Evolutionary conservation across 331 rosid species (phyloP).

Genomic region (Telfairia occidentalis): DNA sequence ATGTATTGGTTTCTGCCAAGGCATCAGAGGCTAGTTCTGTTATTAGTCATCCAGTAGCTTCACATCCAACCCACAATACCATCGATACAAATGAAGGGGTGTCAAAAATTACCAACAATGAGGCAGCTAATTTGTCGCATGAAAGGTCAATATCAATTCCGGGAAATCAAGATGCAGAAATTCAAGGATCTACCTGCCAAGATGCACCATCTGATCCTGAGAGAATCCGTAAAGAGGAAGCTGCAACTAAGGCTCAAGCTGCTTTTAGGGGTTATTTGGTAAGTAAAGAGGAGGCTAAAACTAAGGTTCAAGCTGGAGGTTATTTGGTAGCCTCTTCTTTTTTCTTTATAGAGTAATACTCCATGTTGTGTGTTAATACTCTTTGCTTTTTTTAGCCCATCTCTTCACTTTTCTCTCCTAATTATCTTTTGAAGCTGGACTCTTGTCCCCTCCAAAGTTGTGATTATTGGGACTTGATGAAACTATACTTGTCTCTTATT

Average conservation of each 20-base stretch:
- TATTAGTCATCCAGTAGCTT: conserved; percentile 36
- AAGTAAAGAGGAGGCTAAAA: conserved; percentile 55
- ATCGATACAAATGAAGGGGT: conserved; percentile 28
- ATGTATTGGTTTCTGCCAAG: conserved; percentile 43
- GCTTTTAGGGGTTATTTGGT: conserved; percentile 95
- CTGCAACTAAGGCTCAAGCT: conserved; percentile 76
- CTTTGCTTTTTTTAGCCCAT: neutral
- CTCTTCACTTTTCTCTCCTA: neutral
- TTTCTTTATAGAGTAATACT: neutral
- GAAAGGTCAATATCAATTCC: conserved; percentile 13
- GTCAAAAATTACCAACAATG: conserved; percentile 37
- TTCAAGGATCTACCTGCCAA: conserved; percentile 34
- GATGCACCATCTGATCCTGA: conserved; percentile 50
- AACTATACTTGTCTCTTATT: neutral
- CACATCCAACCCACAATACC: conserved; percentile 21
- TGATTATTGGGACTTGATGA: conserved; percentile 5
- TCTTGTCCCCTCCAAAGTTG: neutral
- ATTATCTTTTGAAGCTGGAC: neutral
- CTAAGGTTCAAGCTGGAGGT: conserved; percentile 31
- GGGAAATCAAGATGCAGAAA: conserved; percentile 42
- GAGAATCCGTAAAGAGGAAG: conserved; percentile 54
- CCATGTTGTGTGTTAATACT: neutral
- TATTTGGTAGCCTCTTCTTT: conserved; percentile 33
- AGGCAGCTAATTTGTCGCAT: conserved; percentile 26
- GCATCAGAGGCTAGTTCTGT: conserved; percentile 38